Percentiles rank a stretch among this genome's conserved stretches.
Evolutionary conservation across 345 rosid genomes (phyloP).

Genomic region (Populus alba): DNA sequence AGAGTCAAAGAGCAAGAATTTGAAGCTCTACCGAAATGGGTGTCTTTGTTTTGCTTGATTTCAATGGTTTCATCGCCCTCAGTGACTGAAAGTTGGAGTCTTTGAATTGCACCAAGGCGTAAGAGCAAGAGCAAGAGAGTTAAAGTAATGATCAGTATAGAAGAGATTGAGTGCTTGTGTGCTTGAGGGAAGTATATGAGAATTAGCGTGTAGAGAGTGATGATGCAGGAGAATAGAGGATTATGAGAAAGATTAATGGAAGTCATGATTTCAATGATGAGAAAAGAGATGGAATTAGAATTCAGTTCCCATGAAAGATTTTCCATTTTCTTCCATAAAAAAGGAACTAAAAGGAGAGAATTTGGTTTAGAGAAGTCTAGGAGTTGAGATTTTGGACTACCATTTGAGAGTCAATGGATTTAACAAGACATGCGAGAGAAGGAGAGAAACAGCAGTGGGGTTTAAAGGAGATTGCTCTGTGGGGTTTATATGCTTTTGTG

Average conservation of each 20-base stretch:
- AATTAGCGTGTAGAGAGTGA: constrained; percentile 46
- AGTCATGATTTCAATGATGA: constrained; percentile 6
- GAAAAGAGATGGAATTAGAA: not conserved
- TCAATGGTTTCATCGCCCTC: not conserved
- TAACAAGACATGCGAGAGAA: not conserved
- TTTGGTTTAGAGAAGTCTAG: not conserved
- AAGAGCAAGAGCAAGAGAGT: constrained; percentile 47
- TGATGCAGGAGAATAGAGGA: constrained; percentile 56
- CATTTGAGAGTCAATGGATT: not conserved
- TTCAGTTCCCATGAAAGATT: constrained; percentile 7
- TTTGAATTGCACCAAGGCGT: constrained; percentile 44
- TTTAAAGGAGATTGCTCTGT: not conserved
- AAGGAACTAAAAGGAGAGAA: not conserved
- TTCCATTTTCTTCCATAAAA: constrained; percentile 29
- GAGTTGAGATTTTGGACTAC: not conserved
- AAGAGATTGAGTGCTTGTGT: constrained; percentile 40
- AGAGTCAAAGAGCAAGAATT: not conserved
- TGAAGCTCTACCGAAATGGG: not conserved
- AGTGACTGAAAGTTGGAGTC: constrained; percentile 9
- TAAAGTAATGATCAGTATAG: constrained; percentile 48
- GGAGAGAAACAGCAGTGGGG: not conserved
- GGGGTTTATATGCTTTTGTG: constrained; percentile 28
- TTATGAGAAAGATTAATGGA: constrained; percentile 16
- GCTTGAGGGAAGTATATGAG: constrained; percentile 54
- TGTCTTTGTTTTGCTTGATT: not conserved